Evolutionary conservation across 2,329 filamentous ascomycete genomes (phyloP).

Genomic region (Fusarium hainanense): DNA sequence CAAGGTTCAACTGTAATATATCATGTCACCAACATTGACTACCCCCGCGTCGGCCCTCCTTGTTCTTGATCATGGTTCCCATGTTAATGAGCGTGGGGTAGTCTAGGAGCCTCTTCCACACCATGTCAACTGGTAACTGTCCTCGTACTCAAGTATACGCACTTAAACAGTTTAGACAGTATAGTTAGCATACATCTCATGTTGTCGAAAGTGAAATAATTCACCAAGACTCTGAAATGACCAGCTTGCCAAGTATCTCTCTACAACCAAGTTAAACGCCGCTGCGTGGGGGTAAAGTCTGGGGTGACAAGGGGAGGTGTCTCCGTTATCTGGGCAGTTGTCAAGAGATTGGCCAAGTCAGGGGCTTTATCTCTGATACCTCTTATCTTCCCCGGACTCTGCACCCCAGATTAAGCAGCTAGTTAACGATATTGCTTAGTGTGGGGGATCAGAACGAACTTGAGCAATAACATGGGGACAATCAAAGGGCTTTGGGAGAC

Average conservation of each 20-base stretch:
- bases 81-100: slow-evolving; percentile 25
- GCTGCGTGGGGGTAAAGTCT: slow-evolving; percentile 30
- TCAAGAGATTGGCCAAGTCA: slow-evolving; percentile 9
- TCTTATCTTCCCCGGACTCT: slow-evolving; percentile 19
- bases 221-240: neutral
- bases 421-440: neutral
- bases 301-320: slow-evolving; percentile 28
- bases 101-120: neutral
- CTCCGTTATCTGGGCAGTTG: slow-evolving; percentile 30
- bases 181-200: neutral
- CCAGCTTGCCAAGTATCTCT: slow-evolving; percentile 1
- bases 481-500: neutral
- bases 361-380: slow-evolving; percentile 33
- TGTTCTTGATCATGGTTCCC: slow-evolving; percentile 15
- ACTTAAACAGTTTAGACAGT: neutral
- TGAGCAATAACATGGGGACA: neutral
- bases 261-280: slow-evolving; percentile 10
- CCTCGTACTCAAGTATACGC: neutral
- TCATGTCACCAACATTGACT: slow-evolving; percentile 11
- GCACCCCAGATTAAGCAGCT: neutral
- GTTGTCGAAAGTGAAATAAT: neutral
- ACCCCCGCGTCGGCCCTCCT: slow-evolving; percentile 22
- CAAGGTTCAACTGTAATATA: slow-evolving; percentile 16
- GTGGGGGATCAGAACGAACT: neutral
- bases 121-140: too few relatives aligned